Percentiles rank a stretch among this genome's conserved stretches.
Conservation (phyloP, 1,284 basidiomycete species). For the Sanguinoderma infundibulare region DNA sequence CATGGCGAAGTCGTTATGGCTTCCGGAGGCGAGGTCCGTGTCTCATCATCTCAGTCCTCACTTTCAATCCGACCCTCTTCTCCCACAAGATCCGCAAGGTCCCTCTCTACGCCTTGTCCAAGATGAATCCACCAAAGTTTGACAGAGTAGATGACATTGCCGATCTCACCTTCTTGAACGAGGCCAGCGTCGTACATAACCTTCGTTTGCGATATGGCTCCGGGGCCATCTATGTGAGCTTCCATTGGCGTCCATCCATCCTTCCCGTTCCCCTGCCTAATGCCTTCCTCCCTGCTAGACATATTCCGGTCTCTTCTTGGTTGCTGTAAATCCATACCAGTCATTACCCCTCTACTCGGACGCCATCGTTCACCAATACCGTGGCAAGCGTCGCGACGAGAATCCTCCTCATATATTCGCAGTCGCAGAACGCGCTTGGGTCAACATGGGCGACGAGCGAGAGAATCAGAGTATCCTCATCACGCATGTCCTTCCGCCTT, state of each 20-base stretch:
- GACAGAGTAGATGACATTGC: conserved; percentile 98
- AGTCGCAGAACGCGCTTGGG: conserved; percentile 97
- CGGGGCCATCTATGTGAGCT: conserved; percentile 92
- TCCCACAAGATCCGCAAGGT: conserved; percentile 67
- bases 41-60: neutral
- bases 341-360: conserved; percentile 92
- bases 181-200: conserved; percentile 98
- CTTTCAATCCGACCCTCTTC: neutral
- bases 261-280: conserved; percentile 2
- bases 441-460: conserved; percentile 96
- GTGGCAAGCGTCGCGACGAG: conserved; percentile 90
- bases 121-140: conserved; percentile 99
- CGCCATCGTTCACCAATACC: conserved; percentile 92
- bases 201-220: conserved; percentile 90
- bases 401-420: conserved; percentile 98
- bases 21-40: conserved; percentile 73
- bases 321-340: conserved; percentile 98
- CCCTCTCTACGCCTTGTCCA: conserved; percentile 80
- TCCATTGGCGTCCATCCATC: neutral
- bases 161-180: conserved; percentile 97
- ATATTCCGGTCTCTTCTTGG: conserved; percentile 95
- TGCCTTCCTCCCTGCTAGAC: conserved; percentile 56
- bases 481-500: conserved; percentile 66
- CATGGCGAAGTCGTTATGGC: conserved; percentile 82
- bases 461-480: conserved; percentile 99